Evolutionary conservation across 352 stramenopile genomes (phyloP).

Genomic region (Blastocystis sp.): DNA sequence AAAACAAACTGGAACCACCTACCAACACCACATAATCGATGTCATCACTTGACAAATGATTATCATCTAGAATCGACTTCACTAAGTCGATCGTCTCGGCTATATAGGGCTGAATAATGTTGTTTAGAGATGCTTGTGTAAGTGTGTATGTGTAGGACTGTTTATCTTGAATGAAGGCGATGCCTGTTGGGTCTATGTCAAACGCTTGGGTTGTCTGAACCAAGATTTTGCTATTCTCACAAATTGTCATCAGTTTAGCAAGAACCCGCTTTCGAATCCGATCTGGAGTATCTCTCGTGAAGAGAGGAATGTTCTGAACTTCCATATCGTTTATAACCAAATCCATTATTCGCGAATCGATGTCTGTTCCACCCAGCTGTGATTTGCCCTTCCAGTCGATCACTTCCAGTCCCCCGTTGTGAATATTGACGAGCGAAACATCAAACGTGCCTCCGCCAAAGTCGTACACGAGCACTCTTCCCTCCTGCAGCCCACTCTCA

Average conservation of each 20-base stretch:
- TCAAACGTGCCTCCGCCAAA: constrained; percentile 92
- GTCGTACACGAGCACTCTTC: constrained; percentile 93
- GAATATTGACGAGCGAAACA: constrained; percentile 76
- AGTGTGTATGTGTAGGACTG: neutral
- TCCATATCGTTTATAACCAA: neutral
- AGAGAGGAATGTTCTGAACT: neutral
- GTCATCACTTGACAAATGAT: constrained; percentile 86
- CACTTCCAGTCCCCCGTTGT: constrained; percentile 67
- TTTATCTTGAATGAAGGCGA: neutral
- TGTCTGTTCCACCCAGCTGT: constrained; percentile 78
- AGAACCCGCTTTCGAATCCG: neutral
- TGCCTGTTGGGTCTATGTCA: neutral
- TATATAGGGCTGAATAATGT: constrained; percentile 66
- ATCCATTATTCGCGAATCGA: constrained; percentile 64
- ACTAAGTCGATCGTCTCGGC: constrained; percentile 94
- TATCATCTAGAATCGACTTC: constrained; percentile 87
- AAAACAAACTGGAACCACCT: constrained; percentile 94
- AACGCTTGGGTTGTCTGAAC: neutral
- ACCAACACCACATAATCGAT: constrained; percentile 97
- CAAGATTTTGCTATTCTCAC: neutral
- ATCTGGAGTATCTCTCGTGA: neutral
- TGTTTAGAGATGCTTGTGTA: neutral
- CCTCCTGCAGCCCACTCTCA: constrained; percentile 83
- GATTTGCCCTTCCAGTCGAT: constrained; percentile 75
- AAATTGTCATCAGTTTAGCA: neutral